A percentile compares a stretch with the other conserved stretches of the same genome.
These are phyloP conservation scores for Yamadazyma akitaensis DNA, from an alignment of 805 yeast species.

Conservation along the genomic window DNA sequence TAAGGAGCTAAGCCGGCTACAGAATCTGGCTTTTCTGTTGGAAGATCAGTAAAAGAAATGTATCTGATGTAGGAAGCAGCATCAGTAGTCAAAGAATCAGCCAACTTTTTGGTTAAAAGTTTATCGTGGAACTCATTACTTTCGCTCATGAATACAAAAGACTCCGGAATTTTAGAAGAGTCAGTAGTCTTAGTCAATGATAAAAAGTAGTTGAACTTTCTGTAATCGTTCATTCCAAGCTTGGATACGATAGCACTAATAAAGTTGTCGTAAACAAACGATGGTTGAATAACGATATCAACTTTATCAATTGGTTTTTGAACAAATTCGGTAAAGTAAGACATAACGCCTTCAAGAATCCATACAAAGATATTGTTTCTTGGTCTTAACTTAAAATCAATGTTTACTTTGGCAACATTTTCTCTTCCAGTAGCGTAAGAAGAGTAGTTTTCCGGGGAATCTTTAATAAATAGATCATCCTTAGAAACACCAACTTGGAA, in stretches of 20 bases:
- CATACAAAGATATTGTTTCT: constrained; percentile 77
- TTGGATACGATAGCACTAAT: constrained; percentile 85
- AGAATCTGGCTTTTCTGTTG: constrained; percentile 63
- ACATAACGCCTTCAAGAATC: constrained; percentile 58
- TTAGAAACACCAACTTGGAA: constrained; percentile 66
- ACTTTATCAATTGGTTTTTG: constrained; percentile 57
- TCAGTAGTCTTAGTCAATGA: constrained; percentile 83
- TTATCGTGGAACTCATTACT: constrained; percentile 73
- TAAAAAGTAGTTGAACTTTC: constrained; percentile 75
- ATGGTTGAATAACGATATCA: constrained; percentile 56
- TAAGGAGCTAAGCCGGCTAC: constrained; percentile 52
- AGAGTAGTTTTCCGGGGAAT: constrained; percentile 58
- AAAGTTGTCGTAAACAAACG: constrained; percentile 61
- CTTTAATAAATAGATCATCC: constrained; percentile 51
- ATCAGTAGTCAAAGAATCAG: constrained; percentile 40
- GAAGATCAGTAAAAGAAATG: constrained; percentile 82
- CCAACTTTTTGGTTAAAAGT: constrained; percentile 48
- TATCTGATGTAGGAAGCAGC: constrained; percentile 48
- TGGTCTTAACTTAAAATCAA: constrained; percentile 63
- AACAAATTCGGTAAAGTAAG: constrained; percentile 54
- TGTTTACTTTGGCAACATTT: constrained; percentile 61
- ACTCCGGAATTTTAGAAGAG: constrained; percentile 62
- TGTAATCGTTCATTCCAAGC: constrained; percentile 69
- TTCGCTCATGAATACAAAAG: constrained; percentile 88
- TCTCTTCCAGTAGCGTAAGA: constrained; percentile 88